Evolutionary conservation across 2,329 filamentous ascomycete species (phyloP), one percentile per base, ranked within the genome.

Genomic region (Trichoderma sp.): DNA sequence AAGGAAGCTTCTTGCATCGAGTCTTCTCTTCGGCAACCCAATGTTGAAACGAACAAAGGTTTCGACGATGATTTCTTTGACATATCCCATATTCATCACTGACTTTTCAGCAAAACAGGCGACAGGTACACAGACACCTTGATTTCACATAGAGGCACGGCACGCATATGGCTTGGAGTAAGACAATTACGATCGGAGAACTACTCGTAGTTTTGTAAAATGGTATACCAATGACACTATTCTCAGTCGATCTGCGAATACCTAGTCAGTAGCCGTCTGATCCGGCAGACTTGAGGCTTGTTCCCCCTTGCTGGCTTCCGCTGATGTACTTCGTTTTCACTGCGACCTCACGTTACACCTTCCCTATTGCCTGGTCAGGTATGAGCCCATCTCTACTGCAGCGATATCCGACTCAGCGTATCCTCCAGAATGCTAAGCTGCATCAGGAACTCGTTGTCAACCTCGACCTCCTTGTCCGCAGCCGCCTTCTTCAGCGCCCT

Each of bases 381-480:
- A 24, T 43, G 30, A 2, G 12, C 24, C 1, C 14, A 14, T 7
- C 15, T 39, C 68, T 70, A 80, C 71, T 79, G 78, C 50, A 80
- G 63, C n/a, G 76, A 74, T 19, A 82, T 69, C 44, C 77, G 78
- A 44, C 74, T 73, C n/a, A 83, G 73, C 4, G 75, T 76, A 68
- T 82, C 79, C 58, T 70, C 73, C 70, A 83, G 63, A 39, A 83
- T 77, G 19, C 74, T 70, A 44, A 83, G 68, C 70, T 81, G 78
- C 74, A 79, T 75, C 54, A 71, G 67, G 28, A 75, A 70, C 55
- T 77, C 75, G 5, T 59, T 63, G 34, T 74, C 74, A 1, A 72
- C 68, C 30, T 76, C 77, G 44, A 73, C 45, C 34, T 76, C 73
- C 50, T 73, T 74, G 63, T 75, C 74, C 10, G 72, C 73, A 43